A percentile compares a stretch with the other conserved stretches of the same genome.
These are phyloP conservation scores for Solanum pimpinellifolium DNA, from an alignment of 257 asterid species.

Conservation along the genomic window DNA sequence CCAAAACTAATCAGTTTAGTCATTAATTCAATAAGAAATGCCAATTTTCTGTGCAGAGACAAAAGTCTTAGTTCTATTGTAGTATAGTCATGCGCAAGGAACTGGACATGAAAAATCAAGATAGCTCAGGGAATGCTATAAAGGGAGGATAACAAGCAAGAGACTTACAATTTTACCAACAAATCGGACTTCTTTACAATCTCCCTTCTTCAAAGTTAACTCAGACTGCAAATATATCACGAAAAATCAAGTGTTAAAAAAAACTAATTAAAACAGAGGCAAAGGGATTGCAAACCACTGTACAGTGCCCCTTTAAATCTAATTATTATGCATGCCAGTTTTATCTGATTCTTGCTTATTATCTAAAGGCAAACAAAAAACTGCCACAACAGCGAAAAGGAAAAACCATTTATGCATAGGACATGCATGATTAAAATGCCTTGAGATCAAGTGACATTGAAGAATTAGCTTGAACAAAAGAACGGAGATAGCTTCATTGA, in stretches of 20 bases:
- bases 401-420: neutral
- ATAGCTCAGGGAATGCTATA: neutral
- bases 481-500: neutral
- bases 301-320: neutral
- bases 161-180: conserved; percentile 69
- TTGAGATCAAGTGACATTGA: neutral
- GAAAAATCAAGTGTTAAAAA: neutral
- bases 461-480: neutral
- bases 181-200: conserved; percentile 63
- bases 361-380: neutral
- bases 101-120: neutral
- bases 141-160: neutral
- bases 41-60: neutral
- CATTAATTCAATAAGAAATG: neutral
- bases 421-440: neutral
- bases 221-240: conserved; percentile 30
- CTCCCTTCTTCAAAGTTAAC: conserved; percentile 36
- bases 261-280: neutral
- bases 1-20: neutral
- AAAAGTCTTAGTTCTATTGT: neutral
- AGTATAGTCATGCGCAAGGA: neutral
- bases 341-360: neutral
- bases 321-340: neutral
- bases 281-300: neutral
- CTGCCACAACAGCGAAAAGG: neutral